phyloP scores from a whole-genome alignment of 805 yeast genomes.

The Kodamaea lidongshanica region DNA sequence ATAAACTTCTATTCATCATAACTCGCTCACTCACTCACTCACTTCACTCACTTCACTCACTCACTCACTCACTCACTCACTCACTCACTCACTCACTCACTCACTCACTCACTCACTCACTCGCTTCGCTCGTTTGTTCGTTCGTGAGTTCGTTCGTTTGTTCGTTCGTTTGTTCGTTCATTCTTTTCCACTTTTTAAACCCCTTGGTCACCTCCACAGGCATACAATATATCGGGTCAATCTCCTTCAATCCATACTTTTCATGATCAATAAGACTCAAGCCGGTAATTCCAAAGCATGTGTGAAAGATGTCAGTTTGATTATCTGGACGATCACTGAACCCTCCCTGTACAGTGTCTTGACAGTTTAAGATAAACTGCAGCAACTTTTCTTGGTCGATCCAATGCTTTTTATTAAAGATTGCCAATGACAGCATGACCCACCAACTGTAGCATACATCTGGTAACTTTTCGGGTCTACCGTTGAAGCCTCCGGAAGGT shows the following conservation, averaged over 20 bases:
- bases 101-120: too few species aligned
- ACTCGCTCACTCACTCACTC: not conserved
- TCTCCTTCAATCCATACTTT: slow-evolving; percentile 42
- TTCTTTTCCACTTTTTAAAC: slow-evolving; percentile 21
- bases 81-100: not conserved
- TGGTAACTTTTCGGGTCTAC: slow-evolving; percentile 91
- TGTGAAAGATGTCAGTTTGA: slow-evolving; percentile 89
- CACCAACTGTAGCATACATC: slow-evolving; percentile 99
- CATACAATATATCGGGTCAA: slow-evolving; percentile 86
- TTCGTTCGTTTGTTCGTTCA: too few species aligned
- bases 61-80: not conserved
- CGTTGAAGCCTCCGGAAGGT: slow-evolving; percentile 85
- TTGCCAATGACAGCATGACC: slow-evolving; percentile 75
- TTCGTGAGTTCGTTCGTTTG: too few species aligned
- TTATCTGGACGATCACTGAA: slow-evolving; percentile 89
- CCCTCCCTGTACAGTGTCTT: slow-evolving; percentile 78
- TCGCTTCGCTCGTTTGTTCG: too few species aligned
- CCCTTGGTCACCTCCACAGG: slow-evolving; percentile 45
- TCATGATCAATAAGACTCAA: slow-evolving; percentile 66
- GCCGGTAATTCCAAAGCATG: slow-evolving; percentile 86
- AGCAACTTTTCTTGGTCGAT: slow-evolving; percentile 61
- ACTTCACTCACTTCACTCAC: too few species aligned
- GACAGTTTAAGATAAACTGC: slow-evolving; percentile 66
- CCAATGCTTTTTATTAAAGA: slow-evolving; percentile 66
- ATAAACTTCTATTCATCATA: not conserved